Conservation (phyloP, 1,139 yeast species). For the Yamadazyma songkhlaensis region DNA sequence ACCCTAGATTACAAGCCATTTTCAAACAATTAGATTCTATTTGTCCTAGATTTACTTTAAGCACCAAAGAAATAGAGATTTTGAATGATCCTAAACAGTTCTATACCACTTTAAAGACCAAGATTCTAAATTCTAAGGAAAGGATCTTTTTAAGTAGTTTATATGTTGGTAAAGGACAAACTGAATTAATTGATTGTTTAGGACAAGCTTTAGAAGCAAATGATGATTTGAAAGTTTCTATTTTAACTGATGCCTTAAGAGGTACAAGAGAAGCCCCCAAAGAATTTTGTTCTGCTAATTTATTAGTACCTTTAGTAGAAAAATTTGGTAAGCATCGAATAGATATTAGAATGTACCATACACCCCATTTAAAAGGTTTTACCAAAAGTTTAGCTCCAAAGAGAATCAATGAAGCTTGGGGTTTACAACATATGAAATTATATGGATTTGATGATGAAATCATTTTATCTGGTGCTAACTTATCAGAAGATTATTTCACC, state of each 20-base stretch:
- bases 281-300: slow-evolving; percentile 65
- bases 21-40: slow-evolving; percentile 58
- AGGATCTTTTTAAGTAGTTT: slow-evolving; percentile 81
- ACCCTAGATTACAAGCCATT: slow-evolving; percentile 48
- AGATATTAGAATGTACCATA: slow-evolving; percentile 80
- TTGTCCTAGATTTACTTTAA: slow-evolving; percentile 69
- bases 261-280: slow-evolving; percentile 93
- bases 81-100: slow-evolving; percentile 67
- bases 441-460: slow-evolving; percentile 94
- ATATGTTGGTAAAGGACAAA: slow-evolving; percentile 81
- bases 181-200: slow-evolving; percentile 65
- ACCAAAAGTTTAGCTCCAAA: slow-evolving; percentile 68
- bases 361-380: slow-evolving; percentile 79
- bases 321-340: slow-evolving; percentile 69
- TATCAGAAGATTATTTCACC: slow-evolving; percentile 90
- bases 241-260: slow-evolving; percentile 82
- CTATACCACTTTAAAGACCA: slow-evolving; percentile 57
- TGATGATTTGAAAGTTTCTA: slow-evolving; percentile 61
- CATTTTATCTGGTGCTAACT: slow-evolving; percentile 85
- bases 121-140: slow-evolving; percentile 51
- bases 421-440: slow-evolving; percentile 95
- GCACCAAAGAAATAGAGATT: slow-evolving; percentile 60
- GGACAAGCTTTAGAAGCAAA: slow-evolving; percentile 57
- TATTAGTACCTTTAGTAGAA: slow-evolving; percentile 64
- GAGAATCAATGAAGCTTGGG: slow-evolving; percentile 86